Base-by-base conservation (phyloP, 2,329 filamentous ascomycete genomes). In the Beauveria varroae region DNA sequence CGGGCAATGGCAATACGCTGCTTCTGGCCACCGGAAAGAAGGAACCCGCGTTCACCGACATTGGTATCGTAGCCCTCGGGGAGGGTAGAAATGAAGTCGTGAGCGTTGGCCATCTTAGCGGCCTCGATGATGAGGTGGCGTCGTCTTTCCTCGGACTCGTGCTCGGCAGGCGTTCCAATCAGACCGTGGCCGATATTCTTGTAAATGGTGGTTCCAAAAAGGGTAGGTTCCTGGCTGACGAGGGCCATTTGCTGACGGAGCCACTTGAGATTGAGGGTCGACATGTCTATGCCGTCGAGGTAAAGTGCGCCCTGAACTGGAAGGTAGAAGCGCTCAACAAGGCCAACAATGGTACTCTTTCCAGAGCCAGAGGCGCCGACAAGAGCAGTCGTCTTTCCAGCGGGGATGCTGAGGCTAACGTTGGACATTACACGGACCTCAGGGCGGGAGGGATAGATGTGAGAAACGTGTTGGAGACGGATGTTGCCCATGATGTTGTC, bases 1-100 rank as follows among this genome's bases (percentile, higher is more conserved):
- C 92, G 83, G 8, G 93, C 92, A 73, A 98, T 97, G 14, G 93
- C 93, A 70, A 98, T 96, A 67, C 95, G 90, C 75, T 98, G 95
- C 74, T 97, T 96, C 75, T 99, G 95, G 41, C 95, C 95, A 72
- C 95, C 95, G 60, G 91, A 96, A 9, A 99, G 81, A 57, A 97
- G 77, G 71, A 96, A 96, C 10, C 95, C 95, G 64, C 93, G 88
- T 74, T 98, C 92, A 61, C 95, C 95, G n/a, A 98, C 93, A 66
- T 96, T 87, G 0, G 95, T 98, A 66, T 96, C 85, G 68, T 98
- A 98, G 2, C 90, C 89, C 67, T 98, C 89, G 0, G 95, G 92
- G 1, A 98, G 82, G 14, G 81, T 76, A 6, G 79, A 83, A 66
- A 99, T 88, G 71, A 99, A 99, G 65, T 96, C 92, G 71, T 98